phyloP scores from a whole-genome alignment of 306 rosid genomes.

The Begonia peltatifolia region DNA sequence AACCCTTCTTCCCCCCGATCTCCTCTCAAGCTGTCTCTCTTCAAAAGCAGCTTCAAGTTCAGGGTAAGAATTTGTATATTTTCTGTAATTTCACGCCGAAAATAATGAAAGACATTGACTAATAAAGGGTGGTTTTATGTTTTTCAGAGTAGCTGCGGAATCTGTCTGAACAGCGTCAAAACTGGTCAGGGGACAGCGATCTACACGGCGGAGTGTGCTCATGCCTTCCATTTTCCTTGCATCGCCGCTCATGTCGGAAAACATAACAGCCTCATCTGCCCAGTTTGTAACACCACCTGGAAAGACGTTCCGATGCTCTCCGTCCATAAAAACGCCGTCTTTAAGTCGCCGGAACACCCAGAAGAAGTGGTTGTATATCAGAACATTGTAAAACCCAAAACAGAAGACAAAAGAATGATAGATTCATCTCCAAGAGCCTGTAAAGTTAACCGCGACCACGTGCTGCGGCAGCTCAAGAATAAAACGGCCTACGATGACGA shows the following conservation, averaged over 20 bases:
- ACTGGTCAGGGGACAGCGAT: conserved; percentile 96
- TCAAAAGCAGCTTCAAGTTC: conserved; percentile 91
- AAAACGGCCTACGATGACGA: conserved; percentile 29
- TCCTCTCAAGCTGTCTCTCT: conserved; percentile 75
- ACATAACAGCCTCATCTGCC: conserved; percentile 59
- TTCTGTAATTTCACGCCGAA: too few species aligned
- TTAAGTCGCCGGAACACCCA: too few species aligned
- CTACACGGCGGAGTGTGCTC: conserved; percentile 89
- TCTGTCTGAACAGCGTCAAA: conserved; percentile 79
- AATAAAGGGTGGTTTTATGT: not conserved
- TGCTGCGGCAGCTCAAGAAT: not conserved
- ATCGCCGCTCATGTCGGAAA: conserved; percentile 60
- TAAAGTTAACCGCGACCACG: conserved; percentile 6
- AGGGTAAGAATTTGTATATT: conserved; percentile 26
- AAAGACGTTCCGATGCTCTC: conserved; percentile 79
- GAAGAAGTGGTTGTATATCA: not conserved
- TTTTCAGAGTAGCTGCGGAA: conserved; percentile 83
- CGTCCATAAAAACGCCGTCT: conserved; percentile 25
- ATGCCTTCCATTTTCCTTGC: conserved; percentile 92
- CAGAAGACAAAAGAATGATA: conserved; percentile 8
- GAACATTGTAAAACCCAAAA: not conserved
- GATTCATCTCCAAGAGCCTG: conserved; percentile 14
- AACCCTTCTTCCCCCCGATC: conserved; percentile 79
- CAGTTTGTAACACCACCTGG: conserved; percentile 75
- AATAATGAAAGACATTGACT: too few species aligned